Percentiles rank a stretch among this genome's conserved stretches.
Conservation (phyloP, 345 rosid genomes). For the Aquilaria yunnanensis region DNA sequence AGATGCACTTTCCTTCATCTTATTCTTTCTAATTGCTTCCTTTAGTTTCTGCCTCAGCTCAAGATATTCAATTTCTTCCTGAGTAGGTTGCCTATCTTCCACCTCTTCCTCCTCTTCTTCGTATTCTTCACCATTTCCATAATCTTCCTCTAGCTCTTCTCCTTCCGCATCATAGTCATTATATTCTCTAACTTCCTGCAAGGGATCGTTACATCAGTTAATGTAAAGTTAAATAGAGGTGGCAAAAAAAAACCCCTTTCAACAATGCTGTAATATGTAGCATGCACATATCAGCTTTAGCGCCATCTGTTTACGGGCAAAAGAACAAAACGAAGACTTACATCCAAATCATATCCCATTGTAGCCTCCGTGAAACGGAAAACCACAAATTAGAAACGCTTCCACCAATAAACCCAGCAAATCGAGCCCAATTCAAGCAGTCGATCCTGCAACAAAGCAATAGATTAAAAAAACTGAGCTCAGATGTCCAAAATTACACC, state of each 20-base stretch:
- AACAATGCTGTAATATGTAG: no score
- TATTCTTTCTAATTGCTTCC: constrained; percentile 47
- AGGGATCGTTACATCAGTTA: neutral
- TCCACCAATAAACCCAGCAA: neutral
- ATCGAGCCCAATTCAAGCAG: no score
- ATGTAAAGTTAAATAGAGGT: neutral
- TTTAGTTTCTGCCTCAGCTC: constrained; percentile 59
- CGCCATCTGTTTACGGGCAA: no score
- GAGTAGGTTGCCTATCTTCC: constrained; percentile 47
- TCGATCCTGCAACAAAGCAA: no score
- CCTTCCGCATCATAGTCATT: constrained; percentile 50
- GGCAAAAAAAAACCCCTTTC: neutral
- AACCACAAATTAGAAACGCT: no score
- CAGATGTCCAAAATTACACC: no score
- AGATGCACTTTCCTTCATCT: constrained; percentile 38
- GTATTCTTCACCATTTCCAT: constrained; percentile 24
- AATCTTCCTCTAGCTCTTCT: constrained; percentile 33
- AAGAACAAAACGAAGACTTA: constrained; percentile 17
- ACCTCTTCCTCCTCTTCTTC: constrained; percentile 22
- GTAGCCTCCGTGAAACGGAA: constrained; percentile 17
- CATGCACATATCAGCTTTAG: no score
- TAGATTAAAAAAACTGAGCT: no score
- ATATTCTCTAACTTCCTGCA: constrained; percentile 36
- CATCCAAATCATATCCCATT: constrained; percentile 43
- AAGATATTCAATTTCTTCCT: constrained; percentile 54